These are phyloP conservation scores for Glonium stellatum DNA, from an alignment of 495 filamentous ascomycete species.

Conservation along the genomic window DNA sequence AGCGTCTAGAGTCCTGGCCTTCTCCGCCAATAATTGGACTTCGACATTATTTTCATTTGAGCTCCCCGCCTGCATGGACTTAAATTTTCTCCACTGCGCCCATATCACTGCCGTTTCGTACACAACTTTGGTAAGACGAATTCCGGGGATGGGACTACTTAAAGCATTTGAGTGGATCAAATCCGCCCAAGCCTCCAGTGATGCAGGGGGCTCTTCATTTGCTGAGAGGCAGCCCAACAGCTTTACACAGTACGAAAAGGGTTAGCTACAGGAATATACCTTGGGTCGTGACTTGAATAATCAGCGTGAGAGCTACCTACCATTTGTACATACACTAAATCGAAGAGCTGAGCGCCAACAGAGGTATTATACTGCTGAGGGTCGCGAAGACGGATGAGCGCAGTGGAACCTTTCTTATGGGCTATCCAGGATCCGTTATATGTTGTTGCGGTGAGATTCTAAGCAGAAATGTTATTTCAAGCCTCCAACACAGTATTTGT, in stretches of 20 bases:
- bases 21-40: conserved; percentile 1
- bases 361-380: conserved; percentile 10
- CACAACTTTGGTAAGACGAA: not conserved
- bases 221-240: not conserved
- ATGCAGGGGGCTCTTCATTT: not conserved
- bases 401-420: conserved; percentile 14
- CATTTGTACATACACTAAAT: conserved; percentile 12
- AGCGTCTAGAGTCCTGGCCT: conserved; percentile 8
- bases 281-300: not conserved
- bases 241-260: not conserved
- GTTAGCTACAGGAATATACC: not conserved
- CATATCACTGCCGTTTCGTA: not conserved
- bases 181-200: not conserved
- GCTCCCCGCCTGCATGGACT: not conserved
- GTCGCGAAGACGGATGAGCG: conserved; percentile 10
- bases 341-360: conserved; percentile 10
- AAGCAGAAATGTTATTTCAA: not conserved
- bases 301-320: not conserved
- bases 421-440: conserved; percentile 12
- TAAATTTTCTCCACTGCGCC: not conserved
- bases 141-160: not conserved
- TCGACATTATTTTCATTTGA: not conserved
- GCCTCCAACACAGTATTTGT: not conserved
- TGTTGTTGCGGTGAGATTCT: conserved; percentile 11
- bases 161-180: not conserved